Base-by-base conservation (phyloP, 2,329 filamentous ascomycete species). In the Xylariomycetidae sp. region DNA sequence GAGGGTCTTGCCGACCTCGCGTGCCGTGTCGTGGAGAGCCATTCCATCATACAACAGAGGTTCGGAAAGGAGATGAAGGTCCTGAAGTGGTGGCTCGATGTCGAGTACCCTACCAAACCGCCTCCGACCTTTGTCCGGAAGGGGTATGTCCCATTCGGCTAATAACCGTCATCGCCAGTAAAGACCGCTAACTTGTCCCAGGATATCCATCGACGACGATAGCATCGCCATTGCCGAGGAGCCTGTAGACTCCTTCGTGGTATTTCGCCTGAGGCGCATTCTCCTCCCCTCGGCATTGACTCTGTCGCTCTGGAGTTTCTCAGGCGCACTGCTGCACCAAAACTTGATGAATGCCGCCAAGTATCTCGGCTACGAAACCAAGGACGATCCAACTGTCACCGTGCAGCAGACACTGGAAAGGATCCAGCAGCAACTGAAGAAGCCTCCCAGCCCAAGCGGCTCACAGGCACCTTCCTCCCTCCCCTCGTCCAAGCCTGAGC, bases 101-200 rank as follows among this genome's bases (percentile, higher is more conserved):
- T 82, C 16, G 67, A 77, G 31, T 83, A 74, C 42, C 80, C 80
- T 1, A 57, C 59, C 27, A 61, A 60, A 22, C 74, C 79, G 26
- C 78, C 80, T 2, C 77, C 80, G 5, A 69, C 67, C 34, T 80
- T 75, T 36, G 64, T 70, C 39, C 69, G 75, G 37, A 70, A 69
- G 30, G 80, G 78, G 80, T 83, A 69, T 45, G 66, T 18, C n/a
- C n/a, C n/a, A n/a, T n/a, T n/a, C n/a, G n/a, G n/a, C n/a, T n/a
- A n/a, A n/a, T n/a, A n/a, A n/a, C n/a, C n/a, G n/a, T n/a, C n/a
- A n/a, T n/a, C n/a, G n/a, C n/a, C n/a, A n/a, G n/a, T n/a, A n/a
- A n/a, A n/a, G n/a, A n/a, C n/a, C n/a, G n/a, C n/a, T n/a, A n/a
- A n/a, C n/a, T n/a, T 19, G 39, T 61, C 45, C 22, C 42, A 77